Base-by-base conservation (phyloP, 805 yeast species). In the Lipomyces kockii region DNA sequence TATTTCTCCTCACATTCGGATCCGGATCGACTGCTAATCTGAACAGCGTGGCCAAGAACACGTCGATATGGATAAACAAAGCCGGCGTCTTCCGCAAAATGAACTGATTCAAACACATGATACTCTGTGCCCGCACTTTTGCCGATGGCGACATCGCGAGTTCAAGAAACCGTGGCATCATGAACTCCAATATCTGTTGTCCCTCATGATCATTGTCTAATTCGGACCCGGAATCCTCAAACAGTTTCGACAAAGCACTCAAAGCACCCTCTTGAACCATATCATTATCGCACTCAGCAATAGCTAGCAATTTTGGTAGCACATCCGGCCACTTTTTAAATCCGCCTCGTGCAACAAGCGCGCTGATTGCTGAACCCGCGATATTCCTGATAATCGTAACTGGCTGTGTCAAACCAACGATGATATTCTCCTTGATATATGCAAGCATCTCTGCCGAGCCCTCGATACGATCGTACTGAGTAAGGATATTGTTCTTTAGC, bases 291-390 rank as follows among this genome's bases (percentile, higher is more conserved):
- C 82, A 77, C 53, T 83, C 82, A 4, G 90, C 84, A 75, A 92
- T 78, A 61, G 84, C 85, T 71, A 93, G 78, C 60, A 94, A 80
- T 71, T 85, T 87, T 1, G 89, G 87, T n/a, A 94, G 79, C 35
- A 89, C 82, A 56, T 82, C 84, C 1, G 95, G 92, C 97, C 97
- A 91, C 34, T 82, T 81, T 32, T 82, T 80, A 55, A 90, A 81
- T 0, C 97, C 96, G 56, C 85, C 83, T 9, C 86, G 81, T 1
- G 89, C 82, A 72, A 92, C 89, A 37, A 95, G 79, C 0, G 97
- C 84, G 1, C 98, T 90, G 62, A 94, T 87, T 60, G 92, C 97
- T 74, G 89, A 92, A 52, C 98, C 97, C 5, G 97, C 89, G 68
- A 94, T 91, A 75, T 90, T 92, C 68, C 97, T 84, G 35, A 94